Conservation (phyloP, 371 early-diverging fungal species). For the Gilbertella persicaria region DNA sequence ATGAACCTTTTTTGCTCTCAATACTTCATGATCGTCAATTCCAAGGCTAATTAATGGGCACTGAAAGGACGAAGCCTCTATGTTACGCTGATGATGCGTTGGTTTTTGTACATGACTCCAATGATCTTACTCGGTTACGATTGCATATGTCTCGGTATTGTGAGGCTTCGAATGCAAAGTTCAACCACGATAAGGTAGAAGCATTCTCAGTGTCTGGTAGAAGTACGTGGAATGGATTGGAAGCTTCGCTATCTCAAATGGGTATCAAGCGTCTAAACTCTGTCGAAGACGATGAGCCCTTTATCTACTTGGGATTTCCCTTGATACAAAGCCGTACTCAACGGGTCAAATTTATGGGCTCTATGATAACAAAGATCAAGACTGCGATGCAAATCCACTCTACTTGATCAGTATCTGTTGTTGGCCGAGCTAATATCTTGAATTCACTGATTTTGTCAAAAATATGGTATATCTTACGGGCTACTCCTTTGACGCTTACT, state of each 20-base stretch:
- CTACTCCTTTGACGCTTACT: slow-evolving; percentile 11
- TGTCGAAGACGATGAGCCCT: neutral
- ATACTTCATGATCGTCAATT: no score
- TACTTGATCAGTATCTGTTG: neutral
- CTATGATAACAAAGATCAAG: neutral
- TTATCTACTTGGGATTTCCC: slow-evolving; percentile 3
- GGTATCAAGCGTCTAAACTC: neutral
- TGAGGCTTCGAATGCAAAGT: slow-evolving; percentile 8
- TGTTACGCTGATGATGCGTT: no score
- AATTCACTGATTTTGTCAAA: slow-evolving; percentile 1
- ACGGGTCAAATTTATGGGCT: neutral
- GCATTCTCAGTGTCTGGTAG: slow-evolving; percentile 9
- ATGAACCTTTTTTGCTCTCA: no score
- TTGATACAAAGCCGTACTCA: neutral
- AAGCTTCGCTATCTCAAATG: neutral
- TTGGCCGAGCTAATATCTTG: neutral
- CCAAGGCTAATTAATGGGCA: no score
- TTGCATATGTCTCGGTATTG: slow-evolving; percentile 1
- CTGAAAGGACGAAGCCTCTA: no score
- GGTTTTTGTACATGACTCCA: no score
- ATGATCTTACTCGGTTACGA: no score
- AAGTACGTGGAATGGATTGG: neutral
- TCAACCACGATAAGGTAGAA: slow-evolving; percentile 10
- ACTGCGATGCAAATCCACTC: neutral
- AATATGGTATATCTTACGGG: neutral